phyloP scores from a whole-genome alignment of 2,329 filamentous ascomycete genomes.

The Aspergillus chevalieri region DNA sequence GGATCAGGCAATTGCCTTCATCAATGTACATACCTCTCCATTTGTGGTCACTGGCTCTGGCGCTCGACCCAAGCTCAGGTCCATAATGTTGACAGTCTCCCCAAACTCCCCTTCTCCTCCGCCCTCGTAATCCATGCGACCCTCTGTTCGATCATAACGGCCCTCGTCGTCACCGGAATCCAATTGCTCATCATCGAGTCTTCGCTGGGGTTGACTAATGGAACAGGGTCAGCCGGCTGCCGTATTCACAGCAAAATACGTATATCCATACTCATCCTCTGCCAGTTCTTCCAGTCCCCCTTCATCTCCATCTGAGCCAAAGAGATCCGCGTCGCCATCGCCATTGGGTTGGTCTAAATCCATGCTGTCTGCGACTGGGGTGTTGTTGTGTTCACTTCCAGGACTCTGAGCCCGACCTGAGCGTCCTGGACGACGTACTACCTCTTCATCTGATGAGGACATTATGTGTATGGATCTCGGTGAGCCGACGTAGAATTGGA shows the following conservation, averaged over 20 bases:
- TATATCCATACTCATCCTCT: constrained; percentile 23
- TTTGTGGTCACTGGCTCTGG: constrained; percentile 48
- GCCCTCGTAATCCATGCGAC: constrained; percentile 41
- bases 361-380: constrained; percentile 10
- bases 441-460: constrained; percentile 36
- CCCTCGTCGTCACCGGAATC: constrained; percentile 59
- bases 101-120: constrained; percentile 36
- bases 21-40: constrained; percentile 27
- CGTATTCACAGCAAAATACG: background rate
- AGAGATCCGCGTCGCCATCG: constrained; percentile 38
- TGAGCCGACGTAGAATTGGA: background rate
- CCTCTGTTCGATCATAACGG: constrained; percentile 47
- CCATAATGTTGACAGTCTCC: constrained; percentile 48
- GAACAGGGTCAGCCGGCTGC: constrained; percentile 10
- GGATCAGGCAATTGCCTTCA: background rate
- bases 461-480: constrained; percentile 11
- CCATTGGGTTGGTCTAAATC: constrained; percentile 29
- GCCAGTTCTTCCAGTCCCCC: constrained; percentile 32
- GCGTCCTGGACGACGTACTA: constrained; percentile 30
- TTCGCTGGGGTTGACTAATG: constrained; percentile 34
- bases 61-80: constrained; percentile 52
- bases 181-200: constrained; percentile 56
- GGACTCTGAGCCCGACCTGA: constrained; percentile 17
- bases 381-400: constrained; percentile 17
- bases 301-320: constrained; percentile 43